Conservation (phyloP, 768 basidiomycete species). For the Hypholoma fasciculare region DNA sequence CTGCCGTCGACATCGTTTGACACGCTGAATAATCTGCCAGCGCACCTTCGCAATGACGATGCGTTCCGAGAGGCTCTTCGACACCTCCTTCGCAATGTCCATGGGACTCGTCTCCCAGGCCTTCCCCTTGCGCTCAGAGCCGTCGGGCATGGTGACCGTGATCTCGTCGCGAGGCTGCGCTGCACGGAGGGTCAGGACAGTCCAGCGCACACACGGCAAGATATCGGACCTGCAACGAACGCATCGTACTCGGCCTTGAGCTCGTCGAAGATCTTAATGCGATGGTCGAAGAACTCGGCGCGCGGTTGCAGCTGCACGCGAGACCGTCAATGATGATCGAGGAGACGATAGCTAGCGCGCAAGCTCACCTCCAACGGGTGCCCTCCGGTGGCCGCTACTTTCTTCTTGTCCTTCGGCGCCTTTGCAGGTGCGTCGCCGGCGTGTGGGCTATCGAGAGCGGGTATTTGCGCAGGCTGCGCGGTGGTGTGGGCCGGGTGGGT, state of each 20-base stretch:
- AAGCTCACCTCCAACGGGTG: conserved; percentile 65
- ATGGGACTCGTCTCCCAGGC: conserved; percentile 96
- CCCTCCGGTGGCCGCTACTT: conserved; percentile 36
- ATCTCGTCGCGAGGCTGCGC: conserved; percentile 86
- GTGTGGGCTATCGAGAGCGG: conserved; percentile 46
- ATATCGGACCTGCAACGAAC: conserved; percentile 63
- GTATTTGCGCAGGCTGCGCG: conserved; percentile 49
- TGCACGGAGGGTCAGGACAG: conserved; percentile 20
- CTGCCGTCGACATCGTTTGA: neutral
- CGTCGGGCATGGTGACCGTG: conserved; percentile 82
- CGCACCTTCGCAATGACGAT: conserved; percentile 91
- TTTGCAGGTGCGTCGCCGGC: conserved; percentile 23
- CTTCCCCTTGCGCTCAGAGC: conserved; percentile 77
- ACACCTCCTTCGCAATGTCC: conserved; percentile 85
- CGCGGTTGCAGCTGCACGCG: conserved; percentile 68
- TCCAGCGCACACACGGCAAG: neutral
- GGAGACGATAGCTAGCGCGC: neutral
- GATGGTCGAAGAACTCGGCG: conserved; percentile 86
- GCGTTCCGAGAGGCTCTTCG: conserved; percentile 84
- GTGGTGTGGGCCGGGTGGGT: conserved; percentile 50
- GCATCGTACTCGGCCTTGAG: conserved; percentile 84
- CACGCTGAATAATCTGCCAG: neutral
- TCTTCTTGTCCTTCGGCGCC: conserved; percentile 48
- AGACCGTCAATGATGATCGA: neutral
- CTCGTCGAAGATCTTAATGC: conserved; percentile 87